phyloP scores from a whole-genome alignment of 257 asterid species.

The Cinchona pubescens region DNA sequence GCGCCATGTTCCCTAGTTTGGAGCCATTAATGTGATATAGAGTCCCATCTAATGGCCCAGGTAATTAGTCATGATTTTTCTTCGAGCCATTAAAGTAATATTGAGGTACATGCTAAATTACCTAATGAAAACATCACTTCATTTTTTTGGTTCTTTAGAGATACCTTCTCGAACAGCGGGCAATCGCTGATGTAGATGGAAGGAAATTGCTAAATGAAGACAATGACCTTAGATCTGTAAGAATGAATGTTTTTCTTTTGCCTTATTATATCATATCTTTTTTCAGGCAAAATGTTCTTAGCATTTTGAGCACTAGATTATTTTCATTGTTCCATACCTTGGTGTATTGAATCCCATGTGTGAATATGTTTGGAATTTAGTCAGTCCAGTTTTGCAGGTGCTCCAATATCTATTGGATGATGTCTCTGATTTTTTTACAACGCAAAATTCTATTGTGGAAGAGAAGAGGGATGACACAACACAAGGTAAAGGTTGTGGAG shows the following conservation, averaged over 20 bases:
- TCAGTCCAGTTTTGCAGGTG: constrained; percentile 47
- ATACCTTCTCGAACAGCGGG: constrained; percentile 92
- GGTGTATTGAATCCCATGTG: background rate
- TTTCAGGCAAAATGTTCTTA: constrained; percentile 4
- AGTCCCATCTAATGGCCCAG: background rate
- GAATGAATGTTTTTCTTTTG: constrained; percentile 29
- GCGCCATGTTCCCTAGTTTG: background rate
- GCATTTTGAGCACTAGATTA: background rate
- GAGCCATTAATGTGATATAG: background rate
- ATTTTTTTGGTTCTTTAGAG: constrained; percentile 45
- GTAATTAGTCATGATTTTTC: too few species aligned
- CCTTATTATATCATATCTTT: constrained; percentile 2
- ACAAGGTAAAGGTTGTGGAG: constrained; percentile 59
- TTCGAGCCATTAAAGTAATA: too few species aligned
- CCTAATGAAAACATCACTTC: background rate
- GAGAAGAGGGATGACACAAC: constrained; percentile 22
- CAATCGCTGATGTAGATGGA: constrained; percentile 83
- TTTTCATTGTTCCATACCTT: background rate
- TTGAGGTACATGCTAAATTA: background rate
- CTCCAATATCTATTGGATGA: constrained; percentile 88
- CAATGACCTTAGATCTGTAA: constrained; percentile 87
- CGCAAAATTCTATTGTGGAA: constrained; percentile 39
- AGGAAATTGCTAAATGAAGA: constrained; percentile 94
- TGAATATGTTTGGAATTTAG: background rate
- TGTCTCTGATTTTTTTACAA: constrained; percentile 73